Evolutionary conservation across 2,329 filamentous ascomycete genomes (phyloP).

Genomic region (Ophiostoma perfectum): DNA sequence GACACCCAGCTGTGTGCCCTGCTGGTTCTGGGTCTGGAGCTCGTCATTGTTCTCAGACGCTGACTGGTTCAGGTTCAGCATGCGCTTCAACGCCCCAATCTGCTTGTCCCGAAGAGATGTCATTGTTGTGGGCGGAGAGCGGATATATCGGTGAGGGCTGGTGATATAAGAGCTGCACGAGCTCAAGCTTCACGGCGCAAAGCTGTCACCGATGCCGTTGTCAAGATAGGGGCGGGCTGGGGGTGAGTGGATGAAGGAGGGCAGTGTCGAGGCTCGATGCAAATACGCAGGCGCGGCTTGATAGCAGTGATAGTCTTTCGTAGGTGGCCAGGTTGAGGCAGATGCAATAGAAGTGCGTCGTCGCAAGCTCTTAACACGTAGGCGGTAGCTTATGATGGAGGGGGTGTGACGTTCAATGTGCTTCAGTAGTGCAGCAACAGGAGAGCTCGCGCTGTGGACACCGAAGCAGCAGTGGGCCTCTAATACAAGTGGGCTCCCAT

Average conservation of each 20-base stretch:
- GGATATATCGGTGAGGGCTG: too few species aligned
- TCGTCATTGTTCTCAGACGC: conserved; percentile 51
- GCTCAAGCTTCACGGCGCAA: conserved; percentile 8
- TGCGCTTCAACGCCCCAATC: conserved; percentile 68
- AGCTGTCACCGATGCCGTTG: conserved; percentile 1
- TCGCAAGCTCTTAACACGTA: conserved; percentile 1
- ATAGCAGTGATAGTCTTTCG: too few species aligned
- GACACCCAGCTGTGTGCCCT: conserved; percentile 58
- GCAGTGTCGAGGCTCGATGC: background rate
- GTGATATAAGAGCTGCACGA: background rate
- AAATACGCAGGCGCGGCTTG: background rate
- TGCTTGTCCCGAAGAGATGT: conserved; percentile 28
- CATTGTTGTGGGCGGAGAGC: background rate
- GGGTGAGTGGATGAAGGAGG: background rate
- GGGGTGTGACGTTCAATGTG: conserved; percentile 10
- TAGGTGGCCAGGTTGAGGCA: background rate
- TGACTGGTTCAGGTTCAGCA: conserved; percentile 83
- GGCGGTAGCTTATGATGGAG: background rate
- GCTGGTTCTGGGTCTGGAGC: conserved; percentile 45
- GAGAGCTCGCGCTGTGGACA: conserved; percentile 15
- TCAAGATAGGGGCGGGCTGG: conserved; percentile 10
- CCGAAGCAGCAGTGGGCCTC: conserved; percentile 13
- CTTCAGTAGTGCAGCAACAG: conserved; percentile 14
- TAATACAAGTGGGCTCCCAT: conserved; percentile 4
- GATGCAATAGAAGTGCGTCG: background rate